Percentiles rank a stretch among this genome's conserved stretches.
These are phyloP conservation scores for Spatholobus suberectus DNA, from an alignment of 306 rosid species.

Conservation along the genomic window DNA sequence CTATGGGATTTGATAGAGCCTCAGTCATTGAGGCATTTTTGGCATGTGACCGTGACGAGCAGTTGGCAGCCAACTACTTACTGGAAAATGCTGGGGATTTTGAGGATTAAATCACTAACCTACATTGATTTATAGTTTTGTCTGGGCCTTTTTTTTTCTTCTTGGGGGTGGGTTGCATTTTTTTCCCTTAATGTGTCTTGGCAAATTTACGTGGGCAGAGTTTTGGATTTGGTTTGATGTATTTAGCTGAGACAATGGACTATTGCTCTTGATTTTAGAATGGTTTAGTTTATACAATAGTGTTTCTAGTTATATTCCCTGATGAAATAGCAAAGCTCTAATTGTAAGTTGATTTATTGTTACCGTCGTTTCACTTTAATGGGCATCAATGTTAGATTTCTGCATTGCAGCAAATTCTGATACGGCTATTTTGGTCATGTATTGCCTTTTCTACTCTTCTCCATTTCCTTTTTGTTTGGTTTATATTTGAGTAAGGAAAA, in stretches of 20 bases:
- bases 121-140: slow-evolving; percentile 61
- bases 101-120: slow-evolving; percentile 66
- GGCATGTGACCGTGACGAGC: slow-evolving; percentile 96
- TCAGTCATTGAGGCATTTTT: slow-evolving; percentile 93
- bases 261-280: slow-evolving; percentile 41
- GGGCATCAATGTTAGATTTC: background rate
- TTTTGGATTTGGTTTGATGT: slow-evolving; percentile 47
- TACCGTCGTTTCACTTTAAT: background rate
- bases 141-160: slow-evolving; percentile 46
- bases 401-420: background rate
- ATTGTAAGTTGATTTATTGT: slow-evolving; percentile 22
- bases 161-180: slow-evolving; percentile 21
- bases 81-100: slow-evolving; percentile 93
- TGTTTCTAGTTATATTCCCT: background rate
- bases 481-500: background rate
- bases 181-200: slow-evolving; percentile 24
- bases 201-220: slow-evolving; percentile 50
- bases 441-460: background rate
- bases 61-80: slow-evolving; percentile 92
- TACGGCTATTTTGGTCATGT: background rate
- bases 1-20: slow-evolving; percentile 98
- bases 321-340: background rate
- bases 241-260: slow-evolving; percentile 17
- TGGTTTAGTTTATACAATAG: slow-evolving; percentile 28
- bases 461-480: background rate